phyloP scores from a whole-genome alignment of 441 rosid genomes.

The California macrophylla region DNA sequence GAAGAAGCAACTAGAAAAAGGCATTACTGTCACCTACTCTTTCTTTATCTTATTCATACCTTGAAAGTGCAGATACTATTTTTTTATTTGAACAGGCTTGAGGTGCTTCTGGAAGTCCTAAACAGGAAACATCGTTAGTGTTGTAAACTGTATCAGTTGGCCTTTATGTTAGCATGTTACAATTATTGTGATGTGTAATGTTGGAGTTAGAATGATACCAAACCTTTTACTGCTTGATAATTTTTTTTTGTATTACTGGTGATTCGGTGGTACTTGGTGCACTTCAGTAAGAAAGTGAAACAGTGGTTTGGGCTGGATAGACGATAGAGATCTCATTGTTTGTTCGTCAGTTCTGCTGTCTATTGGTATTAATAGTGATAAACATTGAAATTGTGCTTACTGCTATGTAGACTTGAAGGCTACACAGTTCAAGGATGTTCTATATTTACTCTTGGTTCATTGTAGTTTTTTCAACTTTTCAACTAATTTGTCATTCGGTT shows the following conservation, averaged over 20 bases:
- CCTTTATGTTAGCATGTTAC: neutral
- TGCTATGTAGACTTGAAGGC: neutral
- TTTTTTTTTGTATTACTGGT: neutral
- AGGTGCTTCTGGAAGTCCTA: neutral
- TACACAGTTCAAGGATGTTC: neutral
- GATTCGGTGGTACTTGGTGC: neutral
- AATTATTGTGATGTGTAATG: neutral
- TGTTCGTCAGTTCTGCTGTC: neutral
- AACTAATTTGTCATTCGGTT: neutral
- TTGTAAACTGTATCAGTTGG: neutral
- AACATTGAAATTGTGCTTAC: neutral
- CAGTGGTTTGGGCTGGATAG: neutral
- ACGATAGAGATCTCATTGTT: neutral
- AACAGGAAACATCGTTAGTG: neutral
- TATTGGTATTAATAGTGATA: neutral
- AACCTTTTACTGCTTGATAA: neutral
- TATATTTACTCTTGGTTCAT: neutral
- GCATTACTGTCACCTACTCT: slow-evolving; percentile 25
- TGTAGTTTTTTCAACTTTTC: neutral
- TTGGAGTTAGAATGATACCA: neutral
- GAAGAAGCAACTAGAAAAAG: slow-evolving; percentile 46
- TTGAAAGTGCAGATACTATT: neutral
- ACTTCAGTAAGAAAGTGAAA: neutral
- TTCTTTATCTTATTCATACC: neutral
- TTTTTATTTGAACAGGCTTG: neutral